These are phyloP conservation scores for Fagus crenata DNA, from an alignment of 306 rosid species.

Conservation along the genomic window DNA sequence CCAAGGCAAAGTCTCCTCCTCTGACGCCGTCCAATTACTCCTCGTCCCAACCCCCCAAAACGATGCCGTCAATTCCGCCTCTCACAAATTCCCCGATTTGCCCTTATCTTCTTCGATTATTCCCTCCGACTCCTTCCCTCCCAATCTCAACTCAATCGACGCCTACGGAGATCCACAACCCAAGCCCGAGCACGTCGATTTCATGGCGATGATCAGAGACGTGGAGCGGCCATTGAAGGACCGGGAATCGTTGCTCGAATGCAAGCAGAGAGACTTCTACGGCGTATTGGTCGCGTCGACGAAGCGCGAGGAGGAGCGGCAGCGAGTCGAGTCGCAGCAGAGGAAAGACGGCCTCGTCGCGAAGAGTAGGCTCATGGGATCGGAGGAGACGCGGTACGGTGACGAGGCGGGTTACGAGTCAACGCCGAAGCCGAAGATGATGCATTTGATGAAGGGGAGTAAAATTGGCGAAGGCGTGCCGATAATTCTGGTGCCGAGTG, in stretches of 20 bases:
- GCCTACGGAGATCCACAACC: constrained; percentile 8
- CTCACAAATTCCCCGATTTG: constrained; percentile 43
- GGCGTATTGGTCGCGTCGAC: constrained; percentile 68
- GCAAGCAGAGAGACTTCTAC: constrained; percentile 79
- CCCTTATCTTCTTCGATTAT: constrained; percentile 27
- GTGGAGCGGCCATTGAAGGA: constrained; percentile 81
- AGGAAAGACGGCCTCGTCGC: constrained; percentile 94
- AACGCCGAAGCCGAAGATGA: constrained; percentile 80
- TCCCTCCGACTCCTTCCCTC: not conserved
- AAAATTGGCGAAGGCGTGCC: constrained; percentile 96
- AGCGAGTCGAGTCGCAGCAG: constrained; percentile 85
- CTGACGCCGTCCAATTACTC: constrained; percentile 71
- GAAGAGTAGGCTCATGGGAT: constrained; percentile 77
- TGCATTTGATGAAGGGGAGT: constrained; percentile 54
- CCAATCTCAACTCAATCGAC: constrained; percentile 10
- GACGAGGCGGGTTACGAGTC: constrained; percentile 67
- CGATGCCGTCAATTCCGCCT: not conserved
- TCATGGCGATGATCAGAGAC: constrained; percentile 54
- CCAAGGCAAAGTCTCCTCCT: constrained; percentile 66
- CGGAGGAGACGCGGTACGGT: constrained; percentile 70
- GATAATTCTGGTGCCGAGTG: constrained; percentile 85
- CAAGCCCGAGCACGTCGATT: constrained; percentile 33
- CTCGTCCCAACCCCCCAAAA: constrained; percentile 42
- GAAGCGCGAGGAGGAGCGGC: constrained; percentile 91
- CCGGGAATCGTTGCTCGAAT: constrained; percentile 71